Conservation (phyloP, 2,329 filamentous ascomycete species). For the Phoma herbarum region DNA sequence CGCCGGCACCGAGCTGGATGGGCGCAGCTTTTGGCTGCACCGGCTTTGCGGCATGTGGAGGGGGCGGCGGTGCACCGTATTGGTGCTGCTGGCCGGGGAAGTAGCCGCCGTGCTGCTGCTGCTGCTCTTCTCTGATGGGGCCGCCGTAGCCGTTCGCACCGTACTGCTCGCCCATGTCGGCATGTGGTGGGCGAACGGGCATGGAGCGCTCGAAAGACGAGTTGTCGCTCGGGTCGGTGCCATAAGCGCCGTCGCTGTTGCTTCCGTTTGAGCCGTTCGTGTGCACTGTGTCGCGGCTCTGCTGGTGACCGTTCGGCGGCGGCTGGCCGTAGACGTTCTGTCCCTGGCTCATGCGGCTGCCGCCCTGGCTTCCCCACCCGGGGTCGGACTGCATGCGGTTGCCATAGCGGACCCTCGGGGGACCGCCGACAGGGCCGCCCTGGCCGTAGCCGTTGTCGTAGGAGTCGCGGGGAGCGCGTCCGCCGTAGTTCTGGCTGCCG, state of each 20-base stretch:
- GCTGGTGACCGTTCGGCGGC: conserved; percentile 69
- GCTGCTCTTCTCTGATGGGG: conserved; percentile 53
- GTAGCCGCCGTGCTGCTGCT: conserved; percentile 5
- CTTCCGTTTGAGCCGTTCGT: conserved; percentile 78
- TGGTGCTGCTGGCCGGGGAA: conserved; percentile 26
- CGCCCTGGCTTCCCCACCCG: conserved; percentile 43
- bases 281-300: conserved; percentile 86
- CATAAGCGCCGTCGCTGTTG: conserved; percentile 74
- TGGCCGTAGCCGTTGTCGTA: conserved; percentile 45
- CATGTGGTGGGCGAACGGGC: conserved; percentile 48
- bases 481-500: conserved; percentile 43
- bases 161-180: conserved; percentile 59
- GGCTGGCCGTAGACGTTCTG: conserved; percentile 43
- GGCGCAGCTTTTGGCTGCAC: conserved; percentile 27
- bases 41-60: conserved; percentile 27
- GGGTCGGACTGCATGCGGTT: conserved; percentile 57
- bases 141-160: conserved; percentile 64
- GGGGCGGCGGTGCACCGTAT: conserved; percentile 27
- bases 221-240: conserved; percentile 92
- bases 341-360: conserved; percentile 41
- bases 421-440: conserved; percentile 48
- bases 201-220: conserved; percentile 83
- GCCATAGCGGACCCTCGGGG: conserved; percentile 49
- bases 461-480: conserved; percentile 48
- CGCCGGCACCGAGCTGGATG: conserved; percentile 36